phyloP scores from a whole-genome alignment of 2,329 filamentous ascomycete genomes.

The Beauveria medogensis region DNA sequence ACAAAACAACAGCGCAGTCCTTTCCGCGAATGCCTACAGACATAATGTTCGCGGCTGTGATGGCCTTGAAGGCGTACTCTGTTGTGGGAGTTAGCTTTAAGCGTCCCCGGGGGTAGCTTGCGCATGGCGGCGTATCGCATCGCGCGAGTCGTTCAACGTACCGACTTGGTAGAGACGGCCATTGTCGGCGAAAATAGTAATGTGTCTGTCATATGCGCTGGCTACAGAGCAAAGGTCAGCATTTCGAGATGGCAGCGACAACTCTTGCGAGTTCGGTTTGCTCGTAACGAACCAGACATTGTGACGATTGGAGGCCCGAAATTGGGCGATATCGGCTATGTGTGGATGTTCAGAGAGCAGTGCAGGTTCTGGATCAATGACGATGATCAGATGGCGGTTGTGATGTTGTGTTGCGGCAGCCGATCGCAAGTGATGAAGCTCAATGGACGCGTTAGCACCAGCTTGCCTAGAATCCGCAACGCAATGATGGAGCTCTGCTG shows the following conservation, averaged over 20 bases:
- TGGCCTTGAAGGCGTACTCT: slow-evolving; percentile 99
- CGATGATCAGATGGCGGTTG: slow-evolving; percentile 18
- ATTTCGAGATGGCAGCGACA: slow-evolving; percentile 19
- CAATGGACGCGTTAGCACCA: slow-evolving; percentile 35
- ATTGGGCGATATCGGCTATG: neutral
- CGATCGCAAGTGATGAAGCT: slow-evolving; percentile 6
- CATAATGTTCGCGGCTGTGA: slow-evolving; percentile 98
- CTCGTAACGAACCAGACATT: slow-evolving; percentile 41
- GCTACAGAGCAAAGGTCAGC: slow-evolving; percentile 21
- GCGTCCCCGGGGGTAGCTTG: slow-evolving; percentile 11
- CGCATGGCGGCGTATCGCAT: slow-evolving; percentile 5
- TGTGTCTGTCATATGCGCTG: slow-evolving; percentile 95
- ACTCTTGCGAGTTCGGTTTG: slow-evolving; percentile 13
- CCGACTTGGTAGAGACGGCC: slow-evolving; percentile 99
- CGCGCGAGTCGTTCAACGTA: slow-evolving; percentile 42
- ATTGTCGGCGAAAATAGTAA: slow-evolving; percentile 99
- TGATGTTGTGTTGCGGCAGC: slow-evolving; percentile 4
- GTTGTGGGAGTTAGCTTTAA: slow-evolving; percentile 14
- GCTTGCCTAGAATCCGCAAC: slow-evolving; percentile 36
- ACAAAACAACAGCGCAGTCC: slow-evolving; percentile 92
- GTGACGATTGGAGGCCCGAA: slow-evolving; percentile 24
- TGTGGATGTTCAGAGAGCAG: neutral
- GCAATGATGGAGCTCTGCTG: slow-evolving; percentile 10
- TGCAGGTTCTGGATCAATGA: neutral
- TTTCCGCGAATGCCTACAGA: slow-evolving; percentile 93